Base-by-base conservation (phyloP, 139 green algal genomes). In the Chlorella sp. region DNA sequence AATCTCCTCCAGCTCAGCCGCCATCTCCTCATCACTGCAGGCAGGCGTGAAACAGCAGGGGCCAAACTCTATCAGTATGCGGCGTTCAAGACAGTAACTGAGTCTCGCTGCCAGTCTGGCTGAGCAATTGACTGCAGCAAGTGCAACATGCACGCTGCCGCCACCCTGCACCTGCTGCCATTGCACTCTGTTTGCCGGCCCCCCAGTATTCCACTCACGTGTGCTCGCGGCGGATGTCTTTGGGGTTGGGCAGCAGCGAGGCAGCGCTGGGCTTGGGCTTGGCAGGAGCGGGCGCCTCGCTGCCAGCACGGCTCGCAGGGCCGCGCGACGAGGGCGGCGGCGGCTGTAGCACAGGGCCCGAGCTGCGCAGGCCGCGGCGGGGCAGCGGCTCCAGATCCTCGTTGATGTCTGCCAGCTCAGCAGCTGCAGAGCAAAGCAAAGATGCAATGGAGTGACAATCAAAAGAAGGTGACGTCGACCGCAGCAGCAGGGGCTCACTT, bases 11-110 rank as follows among this genome's bases (percentile, higher is more conserved):
- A 62, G 38, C 34, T 83, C 78, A 16, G 47, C 78, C 32, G 63
- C 78, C 78, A 83, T 74, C 78, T 83, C 57, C 28, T 74, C 39
- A 28, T 62, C 78, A 18, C 78, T 83, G 78, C 78, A 64, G 56
- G 13, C 12, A 32, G 41, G 16, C 23, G 26, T 2, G n/a, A n/a
- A 63, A 17, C 51, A 60, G 51, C 11, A 23, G 51, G 51, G 51
- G 44, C 44, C 9, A 51, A 6, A 51, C 44, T 51, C 51, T 60
- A 9, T 21, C 12, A 60, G 51, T 21, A 60, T 21, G 51, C 51
- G 9, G 51, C 51, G 51, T 15, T 60, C 12, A n/a, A 6, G 7
- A 6, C 44, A 51, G 6, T 6, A 6, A 51, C 44, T 51, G 44
- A 51, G 7, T 6, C 44, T 51, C 9, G 9, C 44, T 51, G 44